Evolutionary conservation across 768 basidiomycete species (phyloP).

Genomic region (Leucocoprinus birnbaumii): DNA sequence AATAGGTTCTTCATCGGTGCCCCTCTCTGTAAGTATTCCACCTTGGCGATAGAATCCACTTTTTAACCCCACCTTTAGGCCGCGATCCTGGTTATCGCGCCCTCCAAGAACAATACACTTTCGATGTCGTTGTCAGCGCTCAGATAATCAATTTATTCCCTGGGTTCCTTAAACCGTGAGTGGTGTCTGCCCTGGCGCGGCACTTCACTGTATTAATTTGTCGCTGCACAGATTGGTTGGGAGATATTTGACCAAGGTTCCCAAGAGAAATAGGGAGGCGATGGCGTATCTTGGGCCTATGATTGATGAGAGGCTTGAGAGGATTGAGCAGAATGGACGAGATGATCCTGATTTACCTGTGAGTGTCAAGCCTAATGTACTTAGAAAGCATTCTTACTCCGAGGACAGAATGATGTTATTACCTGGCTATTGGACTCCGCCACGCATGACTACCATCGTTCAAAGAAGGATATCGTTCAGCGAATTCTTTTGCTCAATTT

Average conservation of each 20-base stretch:
- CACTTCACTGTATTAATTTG: not conserved
- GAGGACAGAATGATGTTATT: constrained; percentile 36
- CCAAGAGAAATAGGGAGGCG: not conserved
- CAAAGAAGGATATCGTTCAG: constrained; percentile 20
- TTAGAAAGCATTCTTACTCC: not conserved
- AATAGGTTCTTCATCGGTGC: constrained; percentile 44
- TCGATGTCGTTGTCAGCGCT: constrained; percentile 25
- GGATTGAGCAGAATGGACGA: constrained; percentile 5
- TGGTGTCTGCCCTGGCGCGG: not conserved
- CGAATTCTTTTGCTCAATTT: constrained; percentile 35
- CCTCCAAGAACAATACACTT: constrained; percentile 29
- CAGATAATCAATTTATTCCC: constrained; percentile 32
- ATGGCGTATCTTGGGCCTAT: constrained; percentile 15
- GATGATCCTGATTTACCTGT: constrained; percentile 12
- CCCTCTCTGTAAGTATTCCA: constrained; percentile 35
- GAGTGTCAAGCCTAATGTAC: not conserved
- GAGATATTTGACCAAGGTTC: constrained; percentile 8
- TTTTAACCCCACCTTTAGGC: constrained; percentile 19
- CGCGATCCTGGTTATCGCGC: constrained; percentile 33
- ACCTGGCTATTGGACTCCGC: constrained; percentile 39
- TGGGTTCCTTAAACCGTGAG: constrained; percentile 37
- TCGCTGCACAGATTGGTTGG: constrained; percentile 17
- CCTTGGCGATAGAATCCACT: not conserved
- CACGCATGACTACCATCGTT: constrained; percentile 21
- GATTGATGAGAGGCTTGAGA: constrained; percentile 8